Evolutionary conservation across 345 rosid genomes (phyloP), one percentile per base, ranked within the genome.

Genomic region (Arabis hirsuta): DNA sequence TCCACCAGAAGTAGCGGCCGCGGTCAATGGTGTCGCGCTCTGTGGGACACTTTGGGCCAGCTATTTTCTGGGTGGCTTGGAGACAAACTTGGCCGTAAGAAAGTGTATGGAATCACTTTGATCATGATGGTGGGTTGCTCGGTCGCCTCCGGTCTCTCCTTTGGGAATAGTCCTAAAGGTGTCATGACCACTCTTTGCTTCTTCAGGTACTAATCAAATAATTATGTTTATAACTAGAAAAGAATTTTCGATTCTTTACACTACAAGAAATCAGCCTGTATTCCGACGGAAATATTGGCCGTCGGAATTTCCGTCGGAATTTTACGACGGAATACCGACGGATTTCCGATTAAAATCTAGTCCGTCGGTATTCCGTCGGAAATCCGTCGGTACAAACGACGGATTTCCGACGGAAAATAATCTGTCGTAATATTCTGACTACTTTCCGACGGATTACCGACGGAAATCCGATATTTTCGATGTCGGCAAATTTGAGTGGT

Each of bases 41-140:
- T 75, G 82, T 14, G 88, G 88, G 19, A 82, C 86, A 45, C 86
- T 85, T 69, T 80, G 3, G 86, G 86, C 19, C 88, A 85, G 61
- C 86, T 85, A 22, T 82, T 85, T 58, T 85, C 82, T 29, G 86
- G 88, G 1, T 85, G 87, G 87, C 84, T 83, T 12, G 89, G 89
- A 4, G 89, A 85, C 60, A 83, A 83, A 52, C 46, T 85, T 11
- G 89, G 89, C 9, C 57, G 87, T 45, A 83, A 81, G 61, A 78
- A 51, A 10, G 89, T 83, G 9, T 85, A 85, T 38, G 89, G 89
- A 4, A 62, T 85, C 62, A 85, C 89, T 64, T 82, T 83, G 8
- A 79, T 85, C 80, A 72, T 83, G 48, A 85, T 85, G 87, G 80
- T 83, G 16, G 11, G 81, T 0, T 81, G 82, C 26, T 83, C 89